These are phyloP conservation scores for Aspergillus tanneri DNA, from an alignment of 2,329 filamentous ascomycete species.

Conservation along the genomic window DNA sequence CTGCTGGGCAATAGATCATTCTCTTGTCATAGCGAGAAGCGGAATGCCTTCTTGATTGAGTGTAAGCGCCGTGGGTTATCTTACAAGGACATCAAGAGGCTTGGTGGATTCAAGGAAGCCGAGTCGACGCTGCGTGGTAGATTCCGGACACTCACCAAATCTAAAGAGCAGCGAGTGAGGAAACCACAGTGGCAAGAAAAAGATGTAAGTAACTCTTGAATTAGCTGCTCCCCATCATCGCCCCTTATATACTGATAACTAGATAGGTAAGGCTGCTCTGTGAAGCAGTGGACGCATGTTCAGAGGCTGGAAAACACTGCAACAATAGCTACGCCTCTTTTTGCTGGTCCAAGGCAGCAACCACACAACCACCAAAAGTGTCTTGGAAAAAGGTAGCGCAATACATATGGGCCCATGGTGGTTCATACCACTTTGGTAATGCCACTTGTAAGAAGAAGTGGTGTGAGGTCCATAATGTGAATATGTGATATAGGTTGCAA, in stretches of 20 bases:
- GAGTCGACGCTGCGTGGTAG: constrained; percentile 51
- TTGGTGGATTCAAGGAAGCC: constrained; percentile 45
- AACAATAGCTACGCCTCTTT: constrained; percentile 2
- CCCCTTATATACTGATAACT: background rate
- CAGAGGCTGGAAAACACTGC: constrained; percentile 17
- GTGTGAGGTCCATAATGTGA: constrained; percentile 45
- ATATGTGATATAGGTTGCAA: constrained; percentile 11
- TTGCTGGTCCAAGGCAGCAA: constrained; percentile 7
- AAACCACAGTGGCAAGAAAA: constrained; percentile 46
- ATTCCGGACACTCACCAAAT: constrained; percentile 48
- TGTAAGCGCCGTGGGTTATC: constrained; percentile 45
- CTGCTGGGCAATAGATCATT: constrained; percentile 7
- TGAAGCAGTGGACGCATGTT: constrained; percentile 36
- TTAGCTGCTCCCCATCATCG: background rate
- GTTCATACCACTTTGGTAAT: constrained; percentile 60
- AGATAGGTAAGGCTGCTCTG: constrained; percentile 41
- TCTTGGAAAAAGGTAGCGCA: constrained; percentile 61
- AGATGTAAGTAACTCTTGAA: constrained; percentile 40
- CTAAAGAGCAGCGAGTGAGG: constrained; percentile 46
- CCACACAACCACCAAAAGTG: constrained; percentile 45
- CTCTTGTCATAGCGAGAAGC: constrained; percentile 22
- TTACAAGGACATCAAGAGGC: constrained; percentile 49
- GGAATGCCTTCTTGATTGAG: constrained; percentile 43
- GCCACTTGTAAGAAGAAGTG: constrained; percentile 64
- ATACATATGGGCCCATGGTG: constrained; percentile 53